Evolutionary conservation across 495 filamentous ascomycete genomes (phyloP), one percentile per base, ranked within the genome.

Genomic region (Cercophora newfieldiana): DNA sequence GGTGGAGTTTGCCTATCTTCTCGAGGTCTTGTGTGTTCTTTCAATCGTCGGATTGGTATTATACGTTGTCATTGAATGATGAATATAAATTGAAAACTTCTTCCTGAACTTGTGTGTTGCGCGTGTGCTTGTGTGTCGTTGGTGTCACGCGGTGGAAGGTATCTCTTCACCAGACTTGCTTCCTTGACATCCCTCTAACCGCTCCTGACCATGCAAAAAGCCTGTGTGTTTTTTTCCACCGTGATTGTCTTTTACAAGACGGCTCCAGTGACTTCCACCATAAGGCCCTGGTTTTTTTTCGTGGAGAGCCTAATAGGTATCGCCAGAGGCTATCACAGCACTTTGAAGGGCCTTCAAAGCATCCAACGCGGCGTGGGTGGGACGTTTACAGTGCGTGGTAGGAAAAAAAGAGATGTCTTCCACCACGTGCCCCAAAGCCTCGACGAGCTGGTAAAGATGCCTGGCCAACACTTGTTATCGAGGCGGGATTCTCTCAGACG

Each of bases 381-480:
- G 30, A 33, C 30, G 12, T 33, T 33, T 4, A 12, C 30, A 33
- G 30, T 33, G 59, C 30, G 5, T 33, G 4, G 37, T 56, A 29
- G 25, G 19, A 67, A 51, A 64, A 67, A 72, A 48, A 61, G 64
- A 31, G 68, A 74, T n/a, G n/a, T n/a, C n/a, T n/a, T 37, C 72
- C 70, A 51, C 68, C 53, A 24, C 68, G 72, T 55, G 70, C 64
- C 61, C 70, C 72, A 53, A 61, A 31, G 24, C 59, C 69, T 59
- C 44, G 67, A 66, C 68, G 68, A 66, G 29, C 18, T 50, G 29
- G 21, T 33, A 60, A 50, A 61, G 54, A 25, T 59, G 47, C 31
- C 26, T 75, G 73, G 74, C 75, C 77, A 53, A 78, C 74, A 37
- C 65, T 78, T 18, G 68, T 78, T 22, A 69, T 79, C 28, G 68